phyloP scores from a whole-genome alignment of 75 land plant species.

The Chamaecyparis obtusa region DNA sequence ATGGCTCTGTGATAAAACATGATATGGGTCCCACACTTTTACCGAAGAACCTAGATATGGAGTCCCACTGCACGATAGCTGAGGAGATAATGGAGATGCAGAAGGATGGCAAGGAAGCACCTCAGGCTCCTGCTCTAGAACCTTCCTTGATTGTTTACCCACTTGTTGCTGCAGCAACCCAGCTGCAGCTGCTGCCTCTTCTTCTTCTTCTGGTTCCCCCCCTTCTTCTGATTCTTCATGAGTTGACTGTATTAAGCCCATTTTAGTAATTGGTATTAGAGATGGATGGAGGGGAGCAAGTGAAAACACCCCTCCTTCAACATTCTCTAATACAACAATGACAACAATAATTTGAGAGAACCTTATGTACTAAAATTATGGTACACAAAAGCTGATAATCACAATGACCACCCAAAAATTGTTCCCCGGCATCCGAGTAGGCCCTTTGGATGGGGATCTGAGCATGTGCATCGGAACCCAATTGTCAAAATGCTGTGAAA shows the following conservation, averaged over 20 bases:
- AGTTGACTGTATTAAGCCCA: slow-evolving; percentile 15
- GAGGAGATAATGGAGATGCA: slow-evolving; percentile 81
- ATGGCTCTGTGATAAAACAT: slow-evolving; percentile 45
- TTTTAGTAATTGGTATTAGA: neutral
- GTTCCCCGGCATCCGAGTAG: neutral
- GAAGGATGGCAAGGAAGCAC: slow-evolving; percentile 79
- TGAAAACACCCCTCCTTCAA: neutral
- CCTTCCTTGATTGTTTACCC: slow-evolving; percentile 31
- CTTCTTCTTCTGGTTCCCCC: slow-evolving; percentile 12
- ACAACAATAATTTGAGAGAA: neutral
- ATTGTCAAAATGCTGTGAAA: neutral
- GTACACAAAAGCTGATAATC: neutral
- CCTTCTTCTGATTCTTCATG: slow-evolving; percentile 8
- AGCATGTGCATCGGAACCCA: slow-evolving; percentile 2
- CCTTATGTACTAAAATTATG: neutral
- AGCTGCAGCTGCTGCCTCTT: neutral
- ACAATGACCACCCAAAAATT: neutral
- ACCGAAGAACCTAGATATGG: slow-evolving; percentile 63
- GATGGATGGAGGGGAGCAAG: neutral
- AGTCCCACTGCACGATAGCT: slow-evolving; percentile 60
- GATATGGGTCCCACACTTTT: slow-evolving; percentile 81
- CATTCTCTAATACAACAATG: neutral
- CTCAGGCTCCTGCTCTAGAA: slow-evolving; percentile 85
- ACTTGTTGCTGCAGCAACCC: neutral
- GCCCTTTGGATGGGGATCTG: neutral